These are phyloP conservation scores for Hagleromyces aurorensis DNA, from an alignment of 805 yeast genomes.

Conservation along the genomic window DNA sequence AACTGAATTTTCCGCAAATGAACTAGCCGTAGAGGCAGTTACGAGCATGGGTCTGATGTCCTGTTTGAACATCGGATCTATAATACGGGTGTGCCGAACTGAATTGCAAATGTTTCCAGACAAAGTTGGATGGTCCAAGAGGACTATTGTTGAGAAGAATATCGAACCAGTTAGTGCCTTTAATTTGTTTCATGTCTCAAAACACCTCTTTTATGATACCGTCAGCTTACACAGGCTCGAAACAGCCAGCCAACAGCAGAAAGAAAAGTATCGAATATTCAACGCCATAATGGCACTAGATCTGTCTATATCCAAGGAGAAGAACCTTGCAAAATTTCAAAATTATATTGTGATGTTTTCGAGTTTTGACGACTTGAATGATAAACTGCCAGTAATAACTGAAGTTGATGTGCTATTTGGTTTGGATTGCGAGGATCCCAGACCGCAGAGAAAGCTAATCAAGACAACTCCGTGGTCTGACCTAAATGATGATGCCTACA, in stretches of 20 bases:
- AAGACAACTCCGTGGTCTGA: no score
- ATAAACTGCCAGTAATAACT: conserved; percentile 33
- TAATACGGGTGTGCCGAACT: not conserved
- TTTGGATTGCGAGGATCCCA: conserved; percentile 63
- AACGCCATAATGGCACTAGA: conserved; percentile 2
- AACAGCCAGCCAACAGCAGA: conserved; percentile 2
- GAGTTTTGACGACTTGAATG: conserved; percentile 1
- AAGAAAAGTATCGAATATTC: no score
- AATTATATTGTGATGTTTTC: conserved; percentile 2
- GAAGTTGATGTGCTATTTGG: conserved; percentile 70
- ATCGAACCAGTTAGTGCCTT: conserved; percentile 13
- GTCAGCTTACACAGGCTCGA: conserved; percentile 3
- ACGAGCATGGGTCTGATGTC: not conserved
- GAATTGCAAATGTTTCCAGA: no score
- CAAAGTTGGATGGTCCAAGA: conserved; percentile 1
- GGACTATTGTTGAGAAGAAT: conserved; percentile 17
- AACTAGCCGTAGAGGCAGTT: not conserved
- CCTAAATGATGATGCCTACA: conserved; percentile 3
- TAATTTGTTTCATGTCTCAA: conserved; percentile 19
- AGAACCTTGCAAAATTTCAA: conserved; percentile 3
- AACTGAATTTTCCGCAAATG: no score
- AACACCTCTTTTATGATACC: conserved; percentile 18
- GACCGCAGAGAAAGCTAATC: no score
- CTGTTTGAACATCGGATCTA: not conserved
- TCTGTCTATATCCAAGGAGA: conserved; percentile 3